phyloP scores from a whole-genome alignment of 228 moss, liverwort and hornwort species.

The Sphagnum magellanicum region DNA sequence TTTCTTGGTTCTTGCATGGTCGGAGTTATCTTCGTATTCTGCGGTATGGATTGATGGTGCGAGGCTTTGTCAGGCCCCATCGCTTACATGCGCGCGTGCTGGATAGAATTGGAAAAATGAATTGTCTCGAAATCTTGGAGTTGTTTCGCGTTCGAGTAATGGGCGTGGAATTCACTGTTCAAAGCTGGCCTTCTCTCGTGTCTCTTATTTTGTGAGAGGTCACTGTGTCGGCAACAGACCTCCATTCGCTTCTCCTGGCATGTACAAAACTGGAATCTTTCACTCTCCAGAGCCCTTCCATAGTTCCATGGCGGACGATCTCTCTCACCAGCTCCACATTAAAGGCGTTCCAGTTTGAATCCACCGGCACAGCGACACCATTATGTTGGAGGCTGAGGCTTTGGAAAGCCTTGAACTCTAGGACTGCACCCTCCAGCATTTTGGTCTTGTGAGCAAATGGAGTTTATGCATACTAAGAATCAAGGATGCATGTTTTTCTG shows the following conservation, averaged over 20 bases:
- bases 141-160: too few relatives aligned
- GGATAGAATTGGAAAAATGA: too few relatives aligned
- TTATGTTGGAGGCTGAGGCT: too few relatives aligned
- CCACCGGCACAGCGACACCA: background rate
- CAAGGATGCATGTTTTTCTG: slow-evolving; percentile 18
- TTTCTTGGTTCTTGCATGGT: slow-evolving; percentile 81
- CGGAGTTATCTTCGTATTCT: slow-evolving; percentile 60
- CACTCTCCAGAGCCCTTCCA: slow-evolving; percentile 5
- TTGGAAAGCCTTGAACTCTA: too few relatives aligned
- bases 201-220: slow-evolving; percentile 33
- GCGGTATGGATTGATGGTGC: background rate
- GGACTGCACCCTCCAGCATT: too few relatives aligned
- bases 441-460: too few relatives aligned
- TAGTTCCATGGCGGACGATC: slow-evolving; percentile 8
- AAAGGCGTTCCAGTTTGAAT: slow-evolving; percentile 19
- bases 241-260: background rate
- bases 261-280: too few relatives aligned
- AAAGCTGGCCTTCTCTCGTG: slow-evolving; percentile 27
- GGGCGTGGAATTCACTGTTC: slow-evolving; percentile 11
- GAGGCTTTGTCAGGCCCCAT: too few relatives aligned
- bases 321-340: slow-evolving; percentile 26
- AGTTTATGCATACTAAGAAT: slow-evolving; percentile 15
- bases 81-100: too few relatives aligned
- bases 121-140: too few relatives aligned
- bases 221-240: slow-evolving; percentile 22